These are phyloP conservation scores for Nyctanthes arbortristis DNA, from an alignment of 257 asterid genomes.

Conservation along the genomic window DNA sequence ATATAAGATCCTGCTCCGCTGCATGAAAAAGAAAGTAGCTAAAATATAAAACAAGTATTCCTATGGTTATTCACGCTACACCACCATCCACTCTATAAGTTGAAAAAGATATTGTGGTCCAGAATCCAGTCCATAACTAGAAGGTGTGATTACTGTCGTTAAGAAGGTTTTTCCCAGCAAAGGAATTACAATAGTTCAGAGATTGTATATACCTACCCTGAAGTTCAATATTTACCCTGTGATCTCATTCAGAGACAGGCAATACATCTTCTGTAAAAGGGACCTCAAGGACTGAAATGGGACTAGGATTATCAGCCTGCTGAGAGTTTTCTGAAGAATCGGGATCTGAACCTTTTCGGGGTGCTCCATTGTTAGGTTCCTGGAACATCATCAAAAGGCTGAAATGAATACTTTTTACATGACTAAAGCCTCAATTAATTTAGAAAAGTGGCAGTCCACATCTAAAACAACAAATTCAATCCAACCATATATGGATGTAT, in stretches of 20 bases:
- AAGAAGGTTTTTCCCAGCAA: not conserved
- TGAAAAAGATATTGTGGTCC: not conserved
- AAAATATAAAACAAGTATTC: not conserved
- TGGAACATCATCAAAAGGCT: constrained; percentile 6
- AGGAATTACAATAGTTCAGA: constrained; percentile 5
- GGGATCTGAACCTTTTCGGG: constrained; percentile 22
- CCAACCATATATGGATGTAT: not conserved
- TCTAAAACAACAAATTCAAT: not conserved
- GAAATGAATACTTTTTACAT: not conserved
- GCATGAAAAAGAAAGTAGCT: not conserved
- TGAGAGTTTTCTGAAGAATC: constrained; percentile 54
- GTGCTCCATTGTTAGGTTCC: constrained; percentile 20
- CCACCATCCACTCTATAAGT: not conserved
- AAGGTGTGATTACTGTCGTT: not conserved
- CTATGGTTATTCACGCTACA: not conserved
- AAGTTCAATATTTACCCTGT: constrained; percentile 76
- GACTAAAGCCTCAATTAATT: not conserved
- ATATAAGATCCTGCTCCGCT: not conserved
- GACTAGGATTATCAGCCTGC: constrained; percentile 84
- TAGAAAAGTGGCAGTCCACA: not conserved
- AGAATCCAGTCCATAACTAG: not conserved
- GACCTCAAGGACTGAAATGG: constrained; percentile 75
- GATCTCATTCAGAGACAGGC: constrained; percentile 68
- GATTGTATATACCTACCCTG: constrained; percentile 52
- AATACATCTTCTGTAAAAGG: constrained; percentile 59